Conservation (phyloP, 257 asterid genomes). For the Fraxinus quadrangulata region DNA sequence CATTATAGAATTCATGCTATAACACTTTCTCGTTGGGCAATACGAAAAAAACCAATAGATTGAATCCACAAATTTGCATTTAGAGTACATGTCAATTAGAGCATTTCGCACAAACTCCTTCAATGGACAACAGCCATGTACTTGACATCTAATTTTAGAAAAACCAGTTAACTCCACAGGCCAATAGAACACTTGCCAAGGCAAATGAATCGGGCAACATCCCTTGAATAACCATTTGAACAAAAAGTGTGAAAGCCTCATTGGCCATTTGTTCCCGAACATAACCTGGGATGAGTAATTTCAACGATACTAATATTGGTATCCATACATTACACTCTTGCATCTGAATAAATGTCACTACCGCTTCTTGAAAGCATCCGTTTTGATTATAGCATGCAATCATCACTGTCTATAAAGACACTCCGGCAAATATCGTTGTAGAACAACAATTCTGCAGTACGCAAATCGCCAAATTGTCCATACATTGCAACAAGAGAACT, state of each 20-base stretch:
- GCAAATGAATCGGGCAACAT: slow-evolving; percentile 69
- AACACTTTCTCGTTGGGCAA: slow-evolving; percentile 37
- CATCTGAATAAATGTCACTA: slow-evolving; percentile 53
- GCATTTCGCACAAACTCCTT: slow-evolving; percentile 75
- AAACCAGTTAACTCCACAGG: slow-evolving; percentile 60
- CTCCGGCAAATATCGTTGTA: slow-evolving; percentile 31
- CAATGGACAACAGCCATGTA: slow-evolving; percentile 54
- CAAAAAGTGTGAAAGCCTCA: slow-evolving; percentile 65
- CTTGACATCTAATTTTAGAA: slow-evolving; percentile 58
- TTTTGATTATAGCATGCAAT: slow-evolving; percentile 78
- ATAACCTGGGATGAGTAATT: slow-evolving; percentile 68
- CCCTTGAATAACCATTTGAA: slow-evolving; percentile 58
- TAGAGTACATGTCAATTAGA: slow-evolving; percentile 76
- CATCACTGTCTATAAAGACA: slow-evolving; percentile 70
- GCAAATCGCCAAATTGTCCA: slow-evolving; percentile 65
- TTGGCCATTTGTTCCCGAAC: slow-evolving; percentile 49
- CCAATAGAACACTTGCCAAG: slow-evolving; percentile 69
- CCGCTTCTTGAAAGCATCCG: slow-evolving; percentile 54
- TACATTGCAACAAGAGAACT: slow-evolving; percentile 87
- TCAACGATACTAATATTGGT: slow-evolving; percentile 41
- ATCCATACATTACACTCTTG: slow-evolving; percentile 41
- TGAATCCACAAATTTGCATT: slow-evolving; percentile 53
- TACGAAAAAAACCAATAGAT: slow-evolving; percentile 49
- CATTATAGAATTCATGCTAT: slow-evolving; percentile 79
- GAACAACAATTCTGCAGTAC: slow-evolving; percentile 48